Percentiles rank a stretch among this genome's conserved stretches.
These are phyloP conservation scores for Pyrus bretschneideri DNA, from an alignment of 306 rosid genomes.

Conservation along the genomic window DNA sequence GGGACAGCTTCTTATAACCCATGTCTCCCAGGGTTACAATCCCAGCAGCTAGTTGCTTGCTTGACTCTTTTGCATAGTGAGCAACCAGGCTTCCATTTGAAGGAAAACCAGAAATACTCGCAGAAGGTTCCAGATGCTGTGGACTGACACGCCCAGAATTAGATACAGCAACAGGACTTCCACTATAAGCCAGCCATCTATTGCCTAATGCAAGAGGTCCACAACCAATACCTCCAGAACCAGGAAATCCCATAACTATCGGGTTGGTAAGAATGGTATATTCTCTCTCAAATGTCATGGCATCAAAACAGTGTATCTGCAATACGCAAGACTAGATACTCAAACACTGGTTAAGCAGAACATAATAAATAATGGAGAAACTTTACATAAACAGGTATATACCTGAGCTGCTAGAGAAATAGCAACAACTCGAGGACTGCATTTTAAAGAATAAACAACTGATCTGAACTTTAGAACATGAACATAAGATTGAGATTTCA, in stretches of 20 bases:
- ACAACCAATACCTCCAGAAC: slow-evolving; percentile 70
- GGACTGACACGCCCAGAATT: slow-evolving; percentile 64
- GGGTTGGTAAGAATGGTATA: slow-evolving; percentile 84
- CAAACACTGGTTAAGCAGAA: slow-evolving; percentile 11
- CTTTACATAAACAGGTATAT: slow-evolving; percentile 10
- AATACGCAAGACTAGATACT: slow-evolving; percentile 17
- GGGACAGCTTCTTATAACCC: slow-evolving; percentile 87
- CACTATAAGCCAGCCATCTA: slow-evolving; percentile 97
- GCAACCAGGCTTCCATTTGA: slow-evolving; percentile 87
- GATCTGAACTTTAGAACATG: slow-evolving; percentile 85
- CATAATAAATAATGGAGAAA: background rate
- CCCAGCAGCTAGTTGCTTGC: slow-evolving; percentile 93
- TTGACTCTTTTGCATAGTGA: slow-evolving; percentile 92
- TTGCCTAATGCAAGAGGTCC: slow-evolving; percentile 97
- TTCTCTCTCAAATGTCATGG: slow-evolving; percentile 68
- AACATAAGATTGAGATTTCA: slow-evolving; percentile 75
- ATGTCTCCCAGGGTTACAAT: slow-evolving; percentile 84
- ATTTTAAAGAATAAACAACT: slow-evolving; percentile 72
- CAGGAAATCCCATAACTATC: slow-evolving; percentile 45
- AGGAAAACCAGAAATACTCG: slow-evolving; percentile 62
- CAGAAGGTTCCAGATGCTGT: slow-evolving; percentile 66
- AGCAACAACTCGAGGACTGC: slow-evolving; percentile 83
- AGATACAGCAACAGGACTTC: slow-evolving; percentile 49
- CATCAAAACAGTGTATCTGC: slow-evolving; percentile 89
- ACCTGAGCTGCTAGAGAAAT: slow-evolving; percentile 86